Percentiles rank a stretch among this genome's conserved stretches.
phyloP scores from a whole-genome alignment of 2,329 filamentous ascomycete species.

The Aspergillus sp. region DNA sequence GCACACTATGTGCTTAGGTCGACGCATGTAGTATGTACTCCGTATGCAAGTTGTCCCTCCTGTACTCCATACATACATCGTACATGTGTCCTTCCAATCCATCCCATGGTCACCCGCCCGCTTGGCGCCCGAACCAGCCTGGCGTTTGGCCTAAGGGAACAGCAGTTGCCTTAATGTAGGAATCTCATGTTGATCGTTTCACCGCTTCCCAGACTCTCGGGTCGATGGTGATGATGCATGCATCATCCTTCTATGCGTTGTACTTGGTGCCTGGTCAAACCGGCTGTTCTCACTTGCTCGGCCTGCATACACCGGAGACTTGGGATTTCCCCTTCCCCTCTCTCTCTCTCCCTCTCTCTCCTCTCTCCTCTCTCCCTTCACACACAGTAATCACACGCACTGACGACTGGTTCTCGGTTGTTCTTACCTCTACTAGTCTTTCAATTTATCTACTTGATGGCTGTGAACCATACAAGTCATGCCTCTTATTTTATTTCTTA shows the following conservation, averaged over 20 bases:
- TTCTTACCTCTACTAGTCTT: not conserved
- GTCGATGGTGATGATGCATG: constrained; percentile 38
- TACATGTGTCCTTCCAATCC: constrained; percentile 1
- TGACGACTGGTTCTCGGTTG: not conserved
- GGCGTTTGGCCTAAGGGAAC: not conserved
- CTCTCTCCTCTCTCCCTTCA: not conserved
- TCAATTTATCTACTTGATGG: not conserved
- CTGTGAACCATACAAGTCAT: not conserved
- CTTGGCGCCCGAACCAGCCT: constrained; percentile 1
- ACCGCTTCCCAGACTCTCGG: constrained; percentile 23
- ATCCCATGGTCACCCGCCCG: constrained; percentile 6
- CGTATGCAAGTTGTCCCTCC: constrained; percentile 1
- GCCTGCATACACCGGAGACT: not conserved
- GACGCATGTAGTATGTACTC: constrained; percentile 2
- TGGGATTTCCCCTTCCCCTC: not conserved
- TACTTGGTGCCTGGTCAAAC: not conserved
- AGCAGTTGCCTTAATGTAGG: constrained; percentile 2
- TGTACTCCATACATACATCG: not conserved
- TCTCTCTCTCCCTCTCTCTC: not conserved
- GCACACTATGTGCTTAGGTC: not conserved
- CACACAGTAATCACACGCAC: not conserved
- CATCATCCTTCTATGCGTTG: constrained; percentile 29
- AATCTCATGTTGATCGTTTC: constrained; percentile 18
- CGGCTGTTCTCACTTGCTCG: not conserved
- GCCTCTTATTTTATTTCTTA: no score